Conservation (phyloP, 2,329 filamentous ascomycete genomes). For the Coniochaeta sp. region DNA sequence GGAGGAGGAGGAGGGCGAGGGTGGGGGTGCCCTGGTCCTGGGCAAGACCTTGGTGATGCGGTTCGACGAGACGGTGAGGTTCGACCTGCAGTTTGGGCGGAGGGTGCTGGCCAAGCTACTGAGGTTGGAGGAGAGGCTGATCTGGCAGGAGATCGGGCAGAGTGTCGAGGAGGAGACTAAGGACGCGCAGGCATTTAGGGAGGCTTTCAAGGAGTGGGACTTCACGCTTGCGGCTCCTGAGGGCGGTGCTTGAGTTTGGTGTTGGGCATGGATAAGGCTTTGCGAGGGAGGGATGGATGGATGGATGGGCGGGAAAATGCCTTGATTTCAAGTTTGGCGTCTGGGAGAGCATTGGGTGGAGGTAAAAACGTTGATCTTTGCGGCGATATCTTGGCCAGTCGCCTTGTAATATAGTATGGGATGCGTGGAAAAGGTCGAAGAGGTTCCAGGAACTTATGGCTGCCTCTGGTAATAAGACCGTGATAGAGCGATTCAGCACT, state of each 20-base stretch:
- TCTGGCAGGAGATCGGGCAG: constrained; percentile 83
- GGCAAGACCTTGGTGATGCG: constrained; percentile 69
- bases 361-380: not conserved
- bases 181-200: constrained; percentile 74
- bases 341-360: not conserved
- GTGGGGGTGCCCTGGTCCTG: constrained; percentile 31
- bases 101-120: constrained; percentile 84
- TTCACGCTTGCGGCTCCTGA: constrained; percentile 50
- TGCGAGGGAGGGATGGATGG: not conserved
- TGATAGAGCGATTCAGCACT: too few relatives aligned
- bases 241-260: not conserved
- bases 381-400: not conserved
- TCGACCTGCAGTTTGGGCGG: constrained; percentile 86
- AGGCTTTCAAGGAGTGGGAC: constrained; percentile 78
- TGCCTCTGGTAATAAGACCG: too few relatives aligned
- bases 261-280: too few relatives aligned
- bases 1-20: constrained; percentile 14
- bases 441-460: too few relatives aligned
- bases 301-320: not conserved
- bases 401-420: not conserved
- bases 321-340: not conserved
- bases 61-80: constrained; percentile 63
- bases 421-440: too few relatives aligned
- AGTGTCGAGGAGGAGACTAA: constrained; percentile 67
- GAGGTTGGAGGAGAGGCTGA: constrained; percentile 65